Evolutionary conservation across 163 green algal species (phyloP), one percentile per base, ranked within the genome.

Genomic region (Chloromonas sp.): DNA sequence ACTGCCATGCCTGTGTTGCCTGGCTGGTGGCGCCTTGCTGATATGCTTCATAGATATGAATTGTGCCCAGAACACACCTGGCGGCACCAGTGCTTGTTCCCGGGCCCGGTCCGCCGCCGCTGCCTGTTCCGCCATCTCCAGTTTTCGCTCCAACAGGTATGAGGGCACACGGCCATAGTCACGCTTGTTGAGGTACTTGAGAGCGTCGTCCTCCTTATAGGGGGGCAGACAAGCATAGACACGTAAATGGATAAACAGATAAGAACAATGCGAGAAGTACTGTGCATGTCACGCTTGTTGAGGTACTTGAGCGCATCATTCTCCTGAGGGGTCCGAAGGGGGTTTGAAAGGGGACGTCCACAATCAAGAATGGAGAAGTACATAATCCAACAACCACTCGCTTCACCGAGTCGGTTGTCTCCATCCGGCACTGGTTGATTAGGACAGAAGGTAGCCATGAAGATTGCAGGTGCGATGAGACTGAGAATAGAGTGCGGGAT

Each of bases 61-160:
- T 74, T 11, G 66, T 74, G 66, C 66, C 11, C 5, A 11, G 5
- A 0, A 14, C 85, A 14, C 71, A 92, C 89, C 89, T 83, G 87
- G 80, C 60, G 92, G 92, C 83, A 93, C 91, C 61, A 89, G 80
- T 14, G 89, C 90, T 8, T 86, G 86, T 61, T 93, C 85, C 85
- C 90, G 92, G 0, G 85, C 90, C 13, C 90, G 87, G 77, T 84
- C 61, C 59, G 82, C 66, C 2, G 83, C 87, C 60, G 90, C 88
- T 8, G 86, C 14, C 70, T 91, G 82, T 3, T 88, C 87, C 3
- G 87, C 89, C 82, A 94, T 79, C 83, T 95, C 86, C 84, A 94
- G 88, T 82, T 94, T 95, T 62, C 92, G 86, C 79, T 94, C 87
- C 79, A 94, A 62, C 11, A 94, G 82, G 81, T 94, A 94, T 0